Evolutionary conservation across 768 basidiomycete species (phyloP), one percentile per base, ranked within the genome.

Genomic region (Mycena alexandri): DNA sequence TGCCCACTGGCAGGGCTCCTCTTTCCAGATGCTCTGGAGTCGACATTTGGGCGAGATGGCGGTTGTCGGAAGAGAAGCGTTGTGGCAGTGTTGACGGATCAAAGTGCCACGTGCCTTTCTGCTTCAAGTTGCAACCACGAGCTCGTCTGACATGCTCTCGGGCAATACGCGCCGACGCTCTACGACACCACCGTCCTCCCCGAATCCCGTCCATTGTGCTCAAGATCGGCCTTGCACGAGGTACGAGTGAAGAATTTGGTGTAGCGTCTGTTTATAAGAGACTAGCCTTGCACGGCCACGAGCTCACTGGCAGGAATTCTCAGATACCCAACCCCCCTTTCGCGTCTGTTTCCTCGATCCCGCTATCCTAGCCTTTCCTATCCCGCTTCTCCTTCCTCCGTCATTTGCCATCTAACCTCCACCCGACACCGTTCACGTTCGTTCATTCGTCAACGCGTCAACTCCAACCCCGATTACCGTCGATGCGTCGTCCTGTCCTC

Each of bases 41-140:
- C 21, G 47, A 22, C 47, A 16, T 50, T 50, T 50, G 10, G 47
- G 47, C 47, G 47, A 50, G 47, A 50, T 50, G 21, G 47, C 24
- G 21, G 47, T 50, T 50, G 42, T 43, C 14, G 42, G 42, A 43
- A 43, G 42, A 43, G 42, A 43, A 43, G 42, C 47, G 47, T 50
- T 50, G 47, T 50, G 47, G 47, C 47, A 50, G 47, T 50, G 47
- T 50, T 50, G 21, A 50, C 47, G 47, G 47, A 50, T 50, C 47
- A 50, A 50, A 50, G 47, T 50, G 47, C 47, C 47, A 50, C 47
- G 47, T 50, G 47, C 47, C 21, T 50, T 10, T 22, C 19, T 50
- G 21, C 47, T 50, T 50, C 47, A n/a, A n/a, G n/a, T 50, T 50
- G 47, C 47, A 19, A 50, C 47, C 47, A 50, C 47, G 21, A 50